Conservation (phyloP, 1,139 yeast genomes). For the Hanseniaspora sp. region DNA sequence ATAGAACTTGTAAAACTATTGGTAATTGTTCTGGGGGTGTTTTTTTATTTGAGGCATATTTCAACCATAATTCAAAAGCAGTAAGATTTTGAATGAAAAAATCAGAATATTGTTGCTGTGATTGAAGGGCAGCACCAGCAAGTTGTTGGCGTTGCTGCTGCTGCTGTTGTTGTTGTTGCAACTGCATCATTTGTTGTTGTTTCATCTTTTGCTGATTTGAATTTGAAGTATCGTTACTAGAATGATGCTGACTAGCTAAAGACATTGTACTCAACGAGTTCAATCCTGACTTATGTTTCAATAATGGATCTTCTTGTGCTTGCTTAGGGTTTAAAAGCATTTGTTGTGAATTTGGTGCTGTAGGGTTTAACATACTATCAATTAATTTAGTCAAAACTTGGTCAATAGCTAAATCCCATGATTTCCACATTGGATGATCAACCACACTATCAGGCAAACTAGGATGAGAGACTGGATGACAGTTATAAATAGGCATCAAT, state of each 20-base stretch:
- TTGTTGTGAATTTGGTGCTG: constrained; percentile 21
- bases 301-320: constrained; percentile 22
- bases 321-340: constrained; percentile 19
- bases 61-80: constrained; percentile 92
- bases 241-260: constrained; percentile 23
- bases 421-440: constrained; percentile 91
- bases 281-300: constrained; percentile 26
- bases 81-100: constrained; percentile 93
- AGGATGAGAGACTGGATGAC: constrained; percentile 93
- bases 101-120: constrained; percentile 70
- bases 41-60: constrained; percentile 72
- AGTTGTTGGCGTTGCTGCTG: constrained; percentile 14
- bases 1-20: constrained; percentile 77
- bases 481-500: constrained; percentile 85
- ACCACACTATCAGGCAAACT: constrained; percentile 73
- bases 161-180: constrained; percentile 17
- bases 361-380: constrained; percentile 29
- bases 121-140: constrained; percentile 19
- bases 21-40: constrained; percentile 94
- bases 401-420: constrained; percentile 96
- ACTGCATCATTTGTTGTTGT: constrained; percentile 18
- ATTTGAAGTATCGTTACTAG: constrained; percentile 16
- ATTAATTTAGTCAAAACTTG: constrained; percentile 72
- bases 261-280: constrained; percentile 30
- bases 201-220: neutral